These are phyloP conservation scores for Citrus mangshanensis DNA, from an alignment of 345 rosid genomes.

Conservation along the genomic window DNA sequence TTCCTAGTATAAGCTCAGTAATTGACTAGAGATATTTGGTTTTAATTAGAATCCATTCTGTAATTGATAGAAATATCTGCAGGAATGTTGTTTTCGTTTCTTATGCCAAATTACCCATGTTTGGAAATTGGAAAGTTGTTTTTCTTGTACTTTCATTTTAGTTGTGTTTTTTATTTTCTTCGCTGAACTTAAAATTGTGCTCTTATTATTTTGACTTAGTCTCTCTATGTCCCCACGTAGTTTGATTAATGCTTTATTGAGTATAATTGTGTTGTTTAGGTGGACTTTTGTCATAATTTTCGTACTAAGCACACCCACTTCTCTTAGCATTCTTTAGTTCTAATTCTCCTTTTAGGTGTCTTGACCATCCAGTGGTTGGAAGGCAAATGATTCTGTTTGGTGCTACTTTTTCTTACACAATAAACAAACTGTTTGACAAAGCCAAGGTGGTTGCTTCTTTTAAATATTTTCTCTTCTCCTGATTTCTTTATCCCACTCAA, in stretches of 20 bases:
- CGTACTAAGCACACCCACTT: conserved; percentile 18
- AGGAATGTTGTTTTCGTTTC: background rate
- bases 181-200: conserved; percentile 17
- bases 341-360: conserved; percentile 5
- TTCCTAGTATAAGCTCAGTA: background rate
- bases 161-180: conserved; percentile 10
- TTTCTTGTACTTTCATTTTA: background rate
- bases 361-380: background rate
- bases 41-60: background rate
- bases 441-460: background rate
- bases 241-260: conserved; percentile 23
- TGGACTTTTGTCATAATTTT: conserved; percentile 30
- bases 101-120: background rate
- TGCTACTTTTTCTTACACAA: conserved; percentile 15
- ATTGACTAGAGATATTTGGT: background rate
- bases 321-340: background rate
- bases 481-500: background rate
- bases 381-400: conserved; percentile 19
- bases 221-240: conserved; percentile 25
- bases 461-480: background rate
- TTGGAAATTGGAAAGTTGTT: background rate
- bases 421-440: conserved; percentile 4
- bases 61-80: background rate
- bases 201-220: background rate
- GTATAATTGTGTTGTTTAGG: conserved; percentile 31